Base-by-base conservation (phyloP, 2,329 filamentous ascomycete genomes). In the Ophiocordyceps sinensis region DNA sequence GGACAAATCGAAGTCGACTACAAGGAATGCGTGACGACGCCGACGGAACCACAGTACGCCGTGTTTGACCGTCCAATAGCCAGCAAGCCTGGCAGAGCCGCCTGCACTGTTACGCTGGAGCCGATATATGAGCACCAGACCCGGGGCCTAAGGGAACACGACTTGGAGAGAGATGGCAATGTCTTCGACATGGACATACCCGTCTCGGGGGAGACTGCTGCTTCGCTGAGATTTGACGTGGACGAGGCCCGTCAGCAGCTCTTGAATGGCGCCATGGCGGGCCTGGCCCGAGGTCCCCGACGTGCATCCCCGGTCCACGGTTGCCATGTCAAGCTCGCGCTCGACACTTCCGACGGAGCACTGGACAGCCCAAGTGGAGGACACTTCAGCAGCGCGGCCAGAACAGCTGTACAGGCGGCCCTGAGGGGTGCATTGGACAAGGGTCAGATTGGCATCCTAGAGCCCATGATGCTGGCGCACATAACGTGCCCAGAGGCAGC, bases 1-100 rank as follows among this genome's bases (percentile, higher is more conserved):
- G 88, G 89, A 12, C 80, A 79, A 41, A 94, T 98, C 46, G 85
- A 94, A 52, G 94, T 98, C 45, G 87, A 93, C 49, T 98, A 96
- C 62, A 82, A 93, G 41, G 91, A 98, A 63, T 82, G 79, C 38
- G 66, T 91, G 10, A 75, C 77, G 0, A 65, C 66, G 3, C 52
- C 70, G 0, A 80, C 79, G 1, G 56, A 58, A 0, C 63, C 73
- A 0, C 70, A 79, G 31, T 75, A 71, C 21, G 72, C 74, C 40
- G 64, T 78, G 5, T 87, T 87, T 53, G 86, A 95, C 51, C 81
- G 79, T 36, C 77, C 82, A 5, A 76, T 95, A 17, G 85, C 83
- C 7, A 84, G 86, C 36, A 89, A 86, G 53, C 66, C 75, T 36
- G 83, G 85, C 9, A 87, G 79, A 56, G 88, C 85, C 4, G 75